These are phyloP conservation scores for Fusarium sp. DNA, from an alignment of 2,329 filamentous ascomycete genomes.

Conservation along the genomic window DNA sequence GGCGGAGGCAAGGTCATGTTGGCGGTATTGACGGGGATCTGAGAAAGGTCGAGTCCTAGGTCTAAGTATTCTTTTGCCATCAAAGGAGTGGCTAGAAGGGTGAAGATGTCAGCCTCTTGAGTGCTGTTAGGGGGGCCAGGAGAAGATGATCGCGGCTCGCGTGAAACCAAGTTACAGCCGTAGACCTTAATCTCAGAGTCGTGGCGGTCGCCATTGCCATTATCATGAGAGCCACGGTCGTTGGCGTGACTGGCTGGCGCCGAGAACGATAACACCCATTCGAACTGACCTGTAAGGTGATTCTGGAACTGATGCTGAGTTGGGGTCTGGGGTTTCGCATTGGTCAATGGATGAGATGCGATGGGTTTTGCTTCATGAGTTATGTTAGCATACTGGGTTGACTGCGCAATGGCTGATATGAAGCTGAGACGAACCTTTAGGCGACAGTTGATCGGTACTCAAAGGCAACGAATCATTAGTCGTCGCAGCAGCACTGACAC, in stretches of 20 bases:
- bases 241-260: constrained; percentile 47
- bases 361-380: constrained; percentile 19
- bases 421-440: constrained; percentile 37
- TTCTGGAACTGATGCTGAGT: constrained; percentile 56
- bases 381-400: constrained; percentile 28
- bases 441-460: constrained; percentile 1
- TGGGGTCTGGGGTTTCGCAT: constrained; percentile 44
- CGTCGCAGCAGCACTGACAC: constrained; percentile 14
- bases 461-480: constrained; percentile 8
- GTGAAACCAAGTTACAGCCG: constrained; percentile 68
- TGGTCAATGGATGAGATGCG: constrained; percentile 46
- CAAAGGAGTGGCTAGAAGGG: constrained; percentile 64
- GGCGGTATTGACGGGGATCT: constrained; percentile 26
- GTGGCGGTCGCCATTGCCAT: constrained; percentile 26
- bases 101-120: constrained; percentile 57
- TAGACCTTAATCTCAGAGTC: constrained; percentile 56
- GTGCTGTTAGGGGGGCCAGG: constrained; percentile 34
- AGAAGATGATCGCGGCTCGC: constrained; percentile 48
- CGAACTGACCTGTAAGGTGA: constrained; percentile 65
- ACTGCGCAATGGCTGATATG: not conserved
- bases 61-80: constrained; percentile 44
- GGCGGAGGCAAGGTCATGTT: constrained; percentile 48
- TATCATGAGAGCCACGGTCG: constrained; percentile 26
- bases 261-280: constrained; percentile 63
- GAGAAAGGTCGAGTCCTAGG: constrained; percentile 35